Percentiles rank a stretch among this genome's conserved stretches.
Evolutionary conservation across 1,139 yeast species (phyloP).

Genomic region (Scheffersomyces segobiensis): DNA sequence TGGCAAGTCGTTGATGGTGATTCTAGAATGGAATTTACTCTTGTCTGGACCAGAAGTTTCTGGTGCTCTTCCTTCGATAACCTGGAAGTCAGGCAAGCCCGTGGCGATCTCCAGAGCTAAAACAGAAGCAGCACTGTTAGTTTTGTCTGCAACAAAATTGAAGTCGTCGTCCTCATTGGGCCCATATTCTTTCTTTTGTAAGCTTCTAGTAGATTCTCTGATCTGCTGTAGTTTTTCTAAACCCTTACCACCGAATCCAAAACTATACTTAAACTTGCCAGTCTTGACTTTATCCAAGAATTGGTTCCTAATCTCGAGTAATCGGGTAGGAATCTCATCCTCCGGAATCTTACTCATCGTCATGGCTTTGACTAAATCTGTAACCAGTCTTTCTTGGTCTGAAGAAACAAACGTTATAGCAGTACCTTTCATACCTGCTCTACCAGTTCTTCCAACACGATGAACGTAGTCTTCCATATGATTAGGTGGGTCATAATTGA

Average conservation of each 20-base stretch:
- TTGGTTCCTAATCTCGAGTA: slow-evolving; percentile 52
- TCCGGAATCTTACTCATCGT: slow-evolving; percentile 50
- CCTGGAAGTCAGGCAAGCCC: slow-evolving; percentile 44
- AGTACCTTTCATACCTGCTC: slow-evolving; percentile 80
- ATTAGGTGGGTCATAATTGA: slow-evolving; percentile 86
- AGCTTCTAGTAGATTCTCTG: slow-evolving; percentile 56
- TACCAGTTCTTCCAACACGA: slow-evolving; percentile 93
- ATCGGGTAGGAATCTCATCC: slow-evolving; percentile 44
- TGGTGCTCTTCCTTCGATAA: slow-evolving; percentile 55
- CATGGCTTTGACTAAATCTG: slow-evolving; percentile 74
- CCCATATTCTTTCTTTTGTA: slow-evolving; percentile 46
- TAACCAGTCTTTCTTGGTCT: slow-evolving; percentile 66
- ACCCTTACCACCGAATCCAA: slow-evolving; percentile 95
- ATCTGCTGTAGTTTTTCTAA: slow-evolving; percentile 74
- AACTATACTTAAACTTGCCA: slow-evolving; percentile 67
- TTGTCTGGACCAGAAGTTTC: slow-evolving; percentile 67
- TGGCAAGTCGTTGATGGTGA: slow-evolving; percentile 84
- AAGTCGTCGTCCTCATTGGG: background rate
- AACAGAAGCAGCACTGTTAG: background rate
- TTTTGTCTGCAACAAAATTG: slow-evolving; percentile 12
- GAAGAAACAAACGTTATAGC: slow-evolving; percentile 74
- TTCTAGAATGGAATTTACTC: slow-evolving; percentile 66
- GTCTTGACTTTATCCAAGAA: slow-evolving; percentile 64
- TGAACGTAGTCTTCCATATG: slow-evolving; percentile 97
- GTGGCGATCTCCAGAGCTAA: slow-evolving; percentile 8